phyloP scores from a whole-genome alignment of 495 filamentous ascomycete genomes.

The Cercophora samala region DNA sequence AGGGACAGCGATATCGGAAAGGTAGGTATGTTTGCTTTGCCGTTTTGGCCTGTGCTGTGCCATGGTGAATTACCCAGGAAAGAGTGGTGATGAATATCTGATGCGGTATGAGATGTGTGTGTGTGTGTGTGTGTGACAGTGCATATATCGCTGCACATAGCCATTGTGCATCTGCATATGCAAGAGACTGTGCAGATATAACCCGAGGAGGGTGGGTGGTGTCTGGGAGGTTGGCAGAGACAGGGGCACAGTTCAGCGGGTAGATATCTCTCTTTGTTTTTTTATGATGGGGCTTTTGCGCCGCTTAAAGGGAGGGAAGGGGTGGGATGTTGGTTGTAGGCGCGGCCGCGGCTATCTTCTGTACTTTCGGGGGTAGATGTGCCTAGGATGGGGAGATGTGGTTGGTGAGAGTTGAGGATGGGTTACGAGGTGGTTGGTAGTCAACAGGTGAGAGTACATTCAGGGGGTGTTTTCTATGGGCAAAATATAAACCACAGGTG shows the following conservation, averaged over 20 bases:
- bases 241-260: not conserved
- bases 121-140: not conserved
- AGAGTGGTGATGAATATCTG: not conserved
- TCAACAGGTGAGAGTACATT: not conserved
- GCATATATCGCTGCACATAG: not conserved
- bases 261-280: not conserved
- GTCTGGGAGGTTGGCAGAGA: not conserved
- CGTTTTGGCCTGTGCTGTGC: not conserved
- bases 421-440: not conserved
- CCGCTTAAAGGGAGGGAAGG: too few species aligned
- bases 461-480: too few species aligned
- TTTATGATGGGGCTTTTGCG: too few species aligned
- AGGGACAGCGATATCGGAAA: not conserved
- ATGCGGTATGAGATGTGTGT: not conserved
- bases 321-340: not conserved
- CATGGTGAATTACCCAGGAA: not conserved
- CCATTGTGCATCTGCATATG: not conserved
- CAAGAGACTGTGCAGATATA: not conserved
- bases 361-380: not conserved
- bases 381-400: not conserved
- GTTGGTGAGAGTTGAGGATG: not conserved
- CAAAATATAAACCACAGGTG: too few species aligned
- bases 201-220: not conserved
- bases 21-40: not conserved
- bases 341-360: not conserved